Percentiles rank a stretch among this genome's conserved stretches.
Evolutionary conservation across 192 early-diverging fungal species (phyloP).

Genomic region (Podila clonocystis): DNA sequence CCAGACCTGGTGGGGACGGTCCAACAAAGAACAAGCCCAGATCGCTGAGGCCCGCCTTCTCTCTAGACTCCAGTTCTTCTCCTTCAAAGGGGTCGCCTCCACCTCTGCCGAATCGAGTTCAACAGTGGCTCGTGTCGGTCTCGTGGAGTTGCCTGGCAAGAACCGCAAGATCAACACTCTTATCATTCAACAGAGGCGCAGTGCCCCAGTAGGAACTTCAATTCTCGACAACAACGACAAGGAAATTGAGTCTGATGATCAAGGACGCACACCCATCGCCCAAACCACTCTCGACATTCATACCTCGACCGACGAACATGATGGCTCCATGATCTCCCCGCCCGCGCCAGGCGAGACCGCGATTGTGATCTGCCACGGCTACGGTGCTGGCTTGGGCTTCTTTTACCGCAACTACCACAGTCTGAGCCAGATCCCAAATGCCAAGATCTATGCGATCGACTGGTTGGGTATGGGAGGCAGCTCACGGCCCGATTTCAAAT

Average conservation of each 20-base stretch:
- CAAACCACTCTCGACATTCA: constrained; percentile 49
- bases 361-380: constrained; percentile 82
- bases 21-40: constrained; percentile 33
- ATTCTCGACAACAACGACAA: constrained; percentile 10
- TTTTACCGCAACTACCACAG: constrained; percentile 70
- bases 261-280: constrained; percentile 47
- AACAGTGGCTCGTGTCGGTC: constrained; percentile 61
- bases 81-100: constrained; percentile 48
- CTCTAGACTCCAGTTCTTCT: constrained; percentile 62
- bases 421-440: constrained; percentile 62
- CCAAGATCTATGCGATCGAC: constrained; percentile 78
- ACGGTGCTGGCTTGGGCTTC: constrained; percentile 83
- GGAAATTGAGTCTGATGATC: constrained; percentile 35
- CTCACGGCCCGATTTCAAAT: constrained; percentile 76
- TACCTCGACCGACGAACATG: constrained; percentile 15
- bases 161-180: constrained; percentile 68
- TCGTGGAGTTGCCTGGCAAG: constrained; percentile 62
- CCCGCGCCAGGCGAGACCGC: constrained; percentile 44
- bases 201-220: not conserved
- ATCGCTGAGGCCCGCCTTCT: constrained; percentile 69
- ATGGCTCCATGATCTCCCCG: constrained; percentile 43
- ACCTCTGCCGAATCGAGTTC: constrained; percentile 17
- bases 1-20: constrained; percentile 42
- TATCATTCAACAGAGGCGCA: constrained; percentile 60
- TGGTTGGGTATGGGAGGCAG: constrained; percentile 97